These are phyloP conservation scores for Fusarium vanettenii DNA, from an alignment of 2,329 filamentous ascomycete species.

Conservation along the genomic window DNA sequence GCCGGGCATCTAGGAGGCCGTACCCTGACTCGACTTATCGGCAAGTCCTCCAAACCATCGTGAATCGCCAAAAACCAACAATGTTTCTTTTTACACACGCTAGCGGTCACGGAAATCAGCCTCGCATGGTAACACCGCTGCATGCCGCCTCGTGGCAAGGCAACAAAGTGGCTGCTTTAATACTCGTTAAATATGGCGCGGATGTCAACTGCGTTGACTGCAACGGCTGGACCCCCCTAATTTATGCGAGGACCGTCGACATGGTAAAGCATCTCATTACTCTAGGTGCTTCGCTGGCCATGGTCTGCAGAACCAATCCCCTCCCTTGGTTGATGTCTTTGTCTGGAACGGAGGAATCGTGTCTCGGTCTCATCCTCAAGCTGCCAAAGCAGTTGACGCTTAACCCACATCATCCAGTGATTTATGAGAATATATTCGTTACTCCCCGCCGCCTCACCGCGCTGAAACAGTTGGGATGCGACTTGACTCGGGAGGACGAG, in stretches of 20 bases:
- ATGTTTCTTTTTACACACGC: neutral
- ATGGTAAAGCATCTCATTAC: neutral
- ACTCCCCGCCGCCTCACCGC: neutral
- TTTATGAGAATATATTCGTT: neutral
- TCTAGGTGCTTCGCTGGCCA: neutral
- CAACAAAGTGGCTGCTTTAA: neutral
- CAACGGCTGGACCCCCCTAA: neutral
- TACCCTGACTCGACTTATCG: neutral
- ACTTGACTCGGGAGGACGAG: neutral
- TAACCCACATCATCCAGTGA: rapidly evolving
- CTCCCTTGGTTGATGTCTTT: neutral
- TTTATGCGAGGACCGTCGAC: neutral
- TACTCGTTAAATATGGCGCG: neutral
- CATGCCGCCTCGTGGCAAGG: neutral
- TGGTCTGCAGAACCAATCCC: neutral
- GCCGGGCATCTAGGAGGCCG: neutral
- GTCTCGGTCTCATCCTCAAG: neutral
- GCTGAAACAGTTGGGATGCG: rapidly evolving
- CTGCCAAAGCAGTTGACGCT: neutral
- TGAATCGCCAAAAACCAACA: neutral
- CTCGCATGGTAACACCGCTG: neutral
- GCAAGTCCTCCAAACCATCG: neutral
- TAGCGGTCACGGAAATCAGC: neutral
- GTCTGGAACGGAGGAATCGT: neutral
- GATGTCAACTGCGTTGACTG: neutral